These are phyloP conservation scores for Phaeolepiota aurea DNA, from an alignment of 768 basidiomycete species.

Conservation along the genomic window DNA sequence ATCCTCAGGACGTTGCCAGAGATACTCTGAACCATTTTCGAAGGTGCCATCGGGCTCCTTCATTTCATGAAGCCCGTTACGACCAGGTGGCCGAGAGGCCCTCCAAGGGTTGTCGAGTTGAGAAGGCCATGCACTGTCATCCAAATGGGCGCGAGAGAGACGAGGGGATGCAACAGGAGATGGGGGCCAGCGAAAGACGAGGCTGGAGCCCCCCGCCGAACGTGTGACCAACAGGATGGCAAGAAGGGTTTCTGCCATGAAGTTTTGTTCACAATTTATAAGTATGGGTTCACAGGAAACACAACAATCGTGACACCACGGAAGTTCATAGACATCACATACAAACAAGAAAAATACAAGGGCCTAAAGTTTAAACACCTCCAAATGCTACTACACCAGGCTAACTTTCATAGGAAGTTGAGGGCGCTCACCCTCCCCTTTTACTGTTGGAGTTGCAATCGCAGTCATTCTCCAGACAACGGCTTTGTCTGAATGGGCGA, in stretches of 20 bases:
- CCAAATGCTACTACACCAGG: too few species aligned
- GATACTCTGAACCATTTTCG: constrained; percentile 39
- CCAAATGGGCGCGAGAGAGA: constrained; percentile 62
- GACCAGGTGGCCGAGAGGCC: constrained; percentile 42
- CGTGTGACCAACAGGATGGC: constrained; percentile 79
- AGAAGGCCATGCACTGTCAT: constrained; percentile 30
- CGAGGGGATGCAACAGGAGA: constrained; percentile 54
- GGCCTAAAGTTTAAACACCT: too few species aligned
- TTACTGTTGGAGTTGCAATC: constrained; percentile 1
- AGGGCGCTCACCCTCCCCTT: neutral
- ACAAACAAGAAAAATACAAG: too few species aligned
- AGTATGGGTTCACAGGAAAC: too few species aligned
- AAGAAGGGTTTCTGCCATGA: constrained; percentile 73
- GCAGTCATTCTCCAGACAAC: constrained; percentile 3
- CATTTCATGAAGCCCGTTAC: constrained; percentile 19
- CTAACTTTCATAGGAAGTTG: neutral
- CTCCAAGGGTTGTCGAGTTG: constrained; percentile 71
- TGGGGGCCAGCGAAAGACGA: constrained; percentile 85
- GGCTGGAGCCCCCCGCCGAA: constrained; percentile 69
- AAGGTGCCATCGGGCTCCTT: constrained; percentile 12
- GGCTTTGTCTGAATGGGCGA: constrained; percentile 1
- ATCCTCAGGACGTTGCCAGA: constrained; percentile 52
- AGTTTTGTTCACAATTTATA: neutral
- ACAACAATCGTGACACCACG: too few species aligned
- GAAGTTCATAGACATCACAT: too few species aligned